Conservation (phyloP, 345 rosid species). For the Lepidium africanum region DNA sequence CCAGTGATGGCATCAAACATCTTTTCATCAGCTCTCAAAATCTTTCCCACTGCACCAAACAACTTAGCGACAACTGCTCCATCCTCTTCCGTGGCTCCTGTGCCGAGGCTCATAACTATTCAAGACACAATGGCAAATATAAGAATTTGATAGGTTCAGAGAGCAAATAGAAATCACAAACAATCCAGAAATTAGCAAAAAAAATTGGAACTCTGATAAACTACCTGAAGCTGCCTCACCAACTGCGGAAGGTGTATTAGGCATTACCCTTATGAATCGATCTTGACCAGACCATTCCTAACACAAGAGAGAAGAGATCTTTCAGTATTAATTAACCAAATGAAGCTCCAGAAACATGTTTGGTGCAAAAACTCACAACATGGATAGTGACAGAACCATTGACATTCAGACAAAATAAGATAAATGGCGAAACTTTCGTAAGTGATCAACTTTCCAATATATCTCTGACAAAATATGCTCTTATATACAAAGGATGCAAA, state of each 20-base stretch:
- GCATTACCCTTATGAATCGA: constrained; percentile 80
- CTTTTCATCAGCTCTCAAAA: constrained; percentile 84
- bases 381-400: not conserved
- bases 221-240: constrained; percentile 81
- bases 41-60: constrained; percentile 79
- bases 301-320: not conserved
- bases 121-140: not conserved
- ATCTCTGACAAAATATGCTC: not conserved
- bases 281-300: constrained; percentile 87
- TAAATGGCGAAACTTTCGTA: not conserved
- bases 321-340: not conserved
- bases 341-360: not conserved
- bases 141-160: not conserved
- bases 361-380: not conserved
- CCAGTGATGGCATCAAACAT: constrained; percentile 88
- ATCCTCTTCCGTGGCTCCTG: constrained; percentile 66
- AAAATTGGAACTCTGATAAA: not conserved
- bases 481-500: constrained; percentile 20
- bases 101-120: constrained; percentile 75
- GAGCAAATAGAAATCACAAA: not conserved
- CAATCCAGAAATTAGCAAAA: not conserved
- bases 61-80: constrained; percentile 58
- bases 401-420: not conserved
- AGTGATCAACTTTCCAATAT: not conserved
- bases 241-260: constrained; percentile 89